These are phyloP conservation scores for Naganishia onofrii DNA, from an alignment of 768 basidiomycete species.

Conservation along the genomic window DNA sequence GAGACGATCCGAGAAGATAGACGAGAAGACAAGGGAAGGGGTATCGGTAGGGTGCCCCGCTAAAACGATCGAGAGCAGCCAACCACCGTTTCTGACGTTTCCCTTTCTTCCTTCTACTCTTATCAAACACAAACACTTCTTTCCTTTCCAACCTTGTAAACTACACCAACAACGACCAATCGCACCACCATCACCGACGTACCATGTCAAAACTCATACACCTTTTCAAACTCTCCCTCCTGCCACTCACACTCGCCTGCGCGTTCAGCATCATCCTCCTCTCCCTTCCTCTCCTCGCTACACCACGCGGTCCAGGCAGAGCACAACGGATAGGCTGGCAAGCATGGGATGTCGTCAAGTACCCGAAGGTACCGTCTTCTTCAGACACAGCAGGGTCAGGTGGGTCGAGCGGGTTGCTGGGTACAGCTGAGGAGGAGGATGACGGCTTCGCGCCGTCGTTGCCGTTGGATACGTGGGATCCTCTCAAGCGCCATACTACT, in stretches of 20 bases:
- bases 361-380: slow-evolving; percentile 23
- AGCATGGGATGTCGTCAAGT: slow-evolving; percentile 68
- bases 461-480: slow-evolving; percentile 73
- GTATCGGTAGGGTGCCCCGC: no score
- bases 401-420: slow-evolving; percentile 50
- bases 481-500: slow-evolving; percentile 70
- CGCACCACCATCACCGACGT: not conserved
- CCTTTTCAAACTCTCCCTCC: slow-evolving; percentile 11
- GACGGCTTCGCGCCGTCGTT: slow-evolving; percentile 64
- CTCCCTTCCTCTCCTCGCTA: slow-evolving; percentile 11
- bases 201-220: slow-evolving; percentile 1
- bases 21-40: no score
- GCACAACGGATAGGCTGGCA: slow-evolving; percentile 82
- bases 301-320: slow-evolving; percentile 33
- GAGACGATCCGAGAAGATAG: no score
- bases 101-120: not conserved
- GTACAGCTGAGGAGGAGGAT: slow-evolving; percentile 55
- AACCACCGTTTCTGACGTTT: no score
- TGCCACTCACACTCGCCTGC: slow-evolving; percentile 19
- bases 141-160: no score
- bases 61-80: no score
- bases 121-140: no score
- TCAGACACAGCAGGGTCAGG: slow-evolving; percentile 39
- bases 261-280: slow-evolving; percentile 24
- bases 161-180: not conserved